Evolutionary conservation across 1,284 basidiomycete species (phyloP).

Genomic region (Leccinum pachyderme): DNA sequence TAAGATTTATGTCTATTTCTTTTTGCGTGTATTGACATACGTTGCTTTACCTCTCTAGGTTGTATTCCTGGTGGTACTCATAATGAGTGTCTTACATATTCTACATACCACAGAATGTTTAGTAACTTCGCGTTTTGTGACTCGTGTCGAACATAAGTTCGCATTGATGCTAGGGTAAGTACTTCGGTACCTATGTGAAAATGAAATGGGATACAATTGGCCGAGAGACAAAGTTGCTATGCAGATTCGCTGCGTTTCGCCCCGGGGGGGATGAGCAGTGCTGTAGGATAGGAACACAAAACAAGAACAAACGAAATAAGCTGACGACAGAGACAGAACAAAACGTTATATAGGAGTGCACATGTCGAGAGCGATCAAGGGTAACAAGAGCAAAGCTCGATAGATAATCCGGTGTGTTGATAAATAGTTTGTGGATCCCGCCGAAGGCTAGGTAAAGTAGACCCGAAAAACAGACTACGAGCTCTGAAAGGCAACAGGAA

Average conservation of each 20-base stretch:
- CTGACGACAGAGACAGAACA: constrained; percentile 33
- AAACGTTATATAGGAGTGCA: constrained; percentile 35
- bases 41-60: constrained; percentile 7
- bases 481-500: constrained; percentile 18
- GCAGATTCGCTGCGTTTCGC: constrained; percentile 12
- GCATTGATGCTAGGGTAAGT: constrained; percentile 9
- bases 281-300: constrained; percentile 24
- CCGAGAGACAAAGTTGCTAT: constrained; percentile 11
- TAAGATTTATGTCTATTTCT: background rate
- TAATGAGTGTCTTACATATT: constrained; percentile 8
- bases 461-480: constrained; percentile 18
- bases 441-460: constrained; percentile 16
- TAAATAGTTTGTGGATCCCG: constrained; percentile 31
- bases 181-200: constrained; percentile 8
- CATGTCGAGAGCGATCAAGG: constrained; percentile 39
- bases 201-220: constrained; percentile 10
- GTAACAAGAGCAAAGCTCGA: constrained; percentile 36
- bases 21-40: background rate
- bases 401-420: constrained; percentile 34
- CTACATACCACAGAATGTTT: constrained; percentile 18
- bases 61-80: constrained; percentile 13
- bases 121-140: background rate
- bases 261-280: background rate
- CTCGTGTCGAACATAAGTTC: constrained; percentile 1
- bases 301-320: constrained; percentile 30